Conservation (phyloP, 106 monocot species). For the Alisma plantagoaquatica region DNA sequence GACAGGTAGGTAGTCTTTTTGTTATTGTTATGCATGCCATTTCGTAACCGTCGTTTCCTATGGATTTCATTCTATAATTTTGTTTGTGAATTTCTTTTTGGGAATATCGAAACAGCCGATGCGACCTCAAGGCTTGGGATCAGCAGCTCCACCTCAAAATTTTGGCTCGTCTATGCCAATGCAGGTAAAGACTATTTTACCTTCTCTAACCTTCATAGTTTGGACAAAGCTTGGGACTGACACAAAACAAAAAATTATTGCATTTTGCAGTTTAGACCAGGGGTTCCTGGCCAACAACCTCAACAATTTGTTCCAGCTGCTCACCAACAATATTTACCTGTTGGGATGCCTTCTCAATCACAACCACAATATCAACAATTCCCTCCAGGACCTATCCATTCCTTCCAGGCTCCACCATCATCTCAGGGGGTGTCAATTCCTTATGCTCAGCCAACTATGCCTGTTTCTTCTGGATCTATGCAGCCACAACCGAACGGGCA, state of each 20-base stretch:
- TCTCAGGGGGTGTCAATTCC: conserved; percentile 47
- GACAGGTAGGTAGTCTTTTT: not conserved
- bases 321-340: conserved; percentile 48
- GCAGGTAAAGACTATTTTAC: too few relatives aligned
- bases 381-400: conserved; percentile 28
- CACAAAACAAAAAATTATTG: too few relatives aligned
- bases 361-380: conserved; percentile 43
- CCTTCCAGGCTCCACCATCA: conserved; percentile 31
- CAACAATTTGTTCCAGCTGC: conserved; percentile 48
- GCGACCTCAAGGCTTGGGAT: too few relatives aligned
- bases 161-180: too few relatives aligned
- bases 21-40: not conserved
- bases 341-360: conserved; percentile 38
- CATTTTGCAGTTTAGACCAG: conserved; percentile 62
- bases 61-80: too few relatives aligned
- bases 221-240: too few relatives aligned
- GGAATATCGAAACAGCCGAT: too few relatives aligned
- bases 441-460: conserved; percentile 39
- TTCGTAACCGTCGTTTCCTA: too few relatives aligned
- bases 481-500: conserved; percentile 41
- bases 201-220: too few relatives aligned
- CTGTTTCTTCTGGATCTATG: conserved; percentile 30
- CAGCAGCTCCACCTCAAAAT: too few relatives aligned
- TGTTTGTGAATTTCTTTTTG: too few relatives aligned
- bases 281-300: conserved; percentile 43